Base-by-base conservation (phyloP, 2,329 filamentous ascomycete genomes). In the Pestalotiopsis sp. region DNA sequence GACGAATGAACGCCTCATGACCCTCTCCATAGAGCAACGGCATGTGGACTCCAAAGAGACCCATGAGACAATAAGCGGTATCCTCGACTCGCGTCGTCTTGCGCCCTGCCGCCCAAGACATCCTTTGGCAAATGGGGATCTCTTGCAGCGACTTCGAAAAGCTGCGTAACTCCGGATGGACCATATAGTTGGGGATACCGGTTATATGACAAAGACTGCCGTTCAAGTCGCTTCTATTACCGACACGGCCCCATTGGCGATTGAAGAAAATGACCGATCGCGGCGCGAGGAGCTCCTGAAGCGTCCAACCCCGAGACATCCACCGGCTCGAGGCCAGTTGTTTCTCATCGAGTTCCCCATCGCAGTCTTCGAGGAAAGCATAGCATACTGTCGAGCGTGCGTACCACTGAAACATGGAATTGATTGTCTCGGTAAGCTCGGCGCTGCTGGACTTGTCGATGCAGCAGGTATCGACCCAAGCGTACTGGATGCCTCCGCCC, bases 191-290 rank as follows among this genome's bases (percentile, higher is more conserved):
- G 2, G 44, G 17, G 6, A 60, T 60, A 5, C 58, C 26, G 2
- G 58, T 60, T 14, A 20, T n/a, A 6, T n/a, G 2, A 11, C 4
- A 13, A 9, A 60, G 24, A 11, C 3, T 13, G 7, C 1, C 5
- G 9, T 10, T 20, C 26, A 38, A 39, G 10, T 38, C 58, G 5
- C 3, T 1, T 39, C 35, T 38, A 2, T 11, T 60, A 5, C 26
- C 26, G 26, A 60, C 17, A 11, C 1, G n/a, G 3, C 22, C 4
- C 58, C 58, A 60, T 2, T 14, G 7, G 2, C 10, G 24, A n/a
- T 35, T 11, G 59, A 73, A 67, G 66, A 67, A 67, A 1, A 44
- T 38, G 30, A 65, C 35, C 22, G 48, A 40, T 24, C 11, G 11
- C 22, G 66, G 61, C 4, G 66, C 66, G 20, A 67, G 26, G 11